Evolutionary conservation across 805 yeast genomes (phyloP).

Genomic region (Myxozyma kluyveri): DNA sequence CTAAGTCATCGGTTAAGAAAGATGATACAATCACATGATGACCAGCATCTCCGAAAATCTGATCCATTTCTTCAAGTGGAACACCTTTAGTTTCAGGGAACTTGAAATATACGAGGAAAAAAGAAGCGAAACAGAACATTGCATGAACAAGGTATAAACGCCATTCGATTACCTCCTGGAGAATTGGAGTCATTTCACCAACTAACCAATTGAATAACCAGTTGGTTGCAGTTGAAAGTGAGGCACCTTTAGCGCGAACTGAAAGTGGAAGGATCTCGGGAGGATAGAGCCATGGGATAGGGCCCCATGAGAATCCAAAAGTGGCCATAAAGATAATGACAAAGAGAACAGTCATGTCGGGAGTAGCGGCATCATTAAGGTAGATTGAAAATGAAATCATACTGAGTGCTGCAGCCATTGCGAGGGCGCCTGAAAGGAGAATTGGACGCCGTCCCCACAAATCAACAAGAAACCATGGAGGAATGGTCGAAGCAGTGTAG

Average conservation of each 20-base stretch:
- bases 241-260: constrained; percentile 86
- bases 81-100: constrained; percentile 93
- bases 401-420: constrained; percentile 72
- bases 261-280: constrained; percentile 63
- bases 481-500: constrained; percentile 65
- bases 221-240: constrained; percentile 84
- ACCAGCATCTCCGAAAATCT: constrained; percentile 71
- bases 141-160: constrained; percentile 80
- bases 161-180: constrained; percentile 76
- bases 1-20: no score
- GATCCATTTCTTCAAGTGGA: constrained; percentile 86
- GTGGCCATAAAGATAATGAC: constrained; percentile 78
- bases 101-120: constrained; percentile 63
- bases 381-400: constrained; percentile 62
- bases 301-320: constrained; percentile 89
- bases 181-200: constrained; percentile 86
- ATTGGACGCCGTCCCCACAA: constrained; percentile 90
- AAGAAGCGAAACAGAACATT: constrained; percentile 67
- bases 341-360: constrained; percentile 67
- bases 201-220: constrained; percentile 92
- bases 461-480: constrained; percentile 90
- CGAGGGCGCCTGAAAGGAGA: constrained; percentile 69
- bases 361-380: constrained; percentile 53
- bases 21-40: no score
- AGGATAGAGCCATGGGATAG: constrained; percentile 32